Base-by-base conservation (phyloP, 805 yeast genomes). In the Candida silvicultrix region DNA sequence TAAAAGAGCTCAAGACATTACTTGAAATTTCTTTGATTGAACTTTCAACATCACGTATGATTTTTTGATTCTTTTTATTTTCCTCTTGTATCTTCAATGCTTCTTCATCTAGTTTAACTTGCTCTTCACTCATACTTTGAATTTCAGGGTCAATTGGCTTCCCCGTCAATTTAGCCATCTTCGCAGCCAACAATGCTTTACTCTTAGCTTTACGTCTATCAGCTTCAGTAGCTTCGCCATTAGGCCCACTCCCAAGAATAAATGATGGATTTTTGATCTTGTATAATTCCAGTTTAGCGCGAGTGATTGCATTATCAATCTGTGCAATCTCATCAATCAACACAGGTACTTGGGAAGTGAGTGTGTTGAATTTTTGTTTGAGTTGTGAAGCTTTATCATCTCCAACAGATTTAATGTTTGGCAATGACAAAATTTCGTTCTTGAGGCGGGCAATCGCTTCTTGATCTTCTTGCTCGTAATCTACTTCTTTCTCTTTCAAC, bases 161-260 rank as follows among this genome's bases (percentile, higher is more conserved):
- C 1, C 97, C 97, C 0, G 97, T 90, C 55, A 92, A 73, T 14
- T 92, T 88, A 20, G 96, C 95, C 95, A 92, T 89, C 50, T 95
- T 77, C 32, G 89, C 84, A 51, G 82, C 81, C 54, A 94, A 71
- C 47, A 81, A 66, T 36, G 90, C 90, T 59, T 85, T 83, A 38
- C 88, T 81, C 54, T 78, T 82, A 39, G 90, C 90, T 56, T 85
- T 85, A 46, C 85, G 77, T 48, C 85, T 76, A 60, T 90, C 97
- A 8, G 77, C 66, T 21, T 87, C 96, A 3, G 97, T 89, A 10
- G 89, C 75, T 51, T 80, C 80, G 11, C 97, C 97, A 58, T 84
- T 80, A 35, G 89, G 84, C 2, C 97, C 98, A 9, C 92, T 79
- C 2, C 97, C 97, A 20, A 74, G 69, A 63, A 88, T 71, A 4